A percentile compares a stretch with the other conserved stretches of the same genome.
phyloP scores from a whole-genome alignment of 2,329 filamentous ascomycete genomes.

The Aspergillus alliaceus region DNA sequence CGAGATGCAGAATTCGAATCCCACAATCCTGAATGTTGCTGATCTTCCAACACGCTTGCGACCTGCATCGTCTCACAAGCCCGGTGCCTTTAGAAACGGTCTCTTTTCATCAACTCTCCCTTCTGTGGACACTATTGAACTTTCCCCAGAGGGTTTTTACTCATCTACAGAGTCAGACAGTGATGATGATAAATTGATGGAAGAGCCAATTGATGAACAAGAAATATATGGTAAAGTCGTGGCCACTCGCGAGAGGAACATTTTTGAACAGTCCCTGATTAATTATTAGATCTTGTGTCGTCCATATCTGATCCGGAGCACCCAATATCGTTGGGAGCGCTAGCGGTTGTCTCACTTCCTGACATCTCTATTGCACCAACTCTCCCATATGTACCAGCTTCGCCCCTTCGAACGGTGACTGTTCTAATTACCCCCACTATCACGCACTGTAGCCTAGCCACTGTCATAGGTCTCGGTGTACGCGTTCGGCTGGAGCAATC shows the following conservation, averaged over 20 bases:
- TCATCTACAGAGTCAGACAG: constrained; percentile 38
- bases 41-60: constrained; percentile 78
- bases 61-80: constrained; percentile 42
- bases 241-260: neutral
- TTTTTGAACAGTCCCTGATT: constrained; percentile 2
- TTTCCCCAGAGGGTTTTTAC: constrained; percentile 43
- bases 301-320: constrained; percentile 96
- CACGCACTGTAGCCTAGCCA: constrained; percentile 93
- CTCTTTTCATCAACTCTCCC: constrained; percentile 56
- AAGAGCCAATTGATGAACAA: constrained; percentile 91
- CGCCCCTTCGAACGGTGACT: constrained; percentile 70
- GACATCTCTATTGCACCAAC: constrained; percentile 80
- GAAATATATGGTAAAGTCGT: constrained; percentile 80
- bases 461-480: constrained; percentile 91
- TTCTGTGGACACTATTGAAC: constrained; percentile 51
- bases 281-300: constrained; percentile 75
- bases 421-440: constrained; percentile 95
- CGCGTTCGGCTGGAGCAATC: constrained; percentile 88
- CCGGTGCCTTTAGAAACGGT: constrained; percentile 33
- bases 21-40: constrained; percentile 82
- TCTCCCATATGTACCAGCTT: constrained; percentile 56
- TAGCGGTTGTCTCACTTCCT: constrained; percentile 92
- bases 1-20: constrained; percentile 65
- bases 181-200: constrained; percentile 61
- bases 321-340: constrained; percentile 85